Conservation (phyloP, 345 rosid species). For the Syzygium grande region DNA sequence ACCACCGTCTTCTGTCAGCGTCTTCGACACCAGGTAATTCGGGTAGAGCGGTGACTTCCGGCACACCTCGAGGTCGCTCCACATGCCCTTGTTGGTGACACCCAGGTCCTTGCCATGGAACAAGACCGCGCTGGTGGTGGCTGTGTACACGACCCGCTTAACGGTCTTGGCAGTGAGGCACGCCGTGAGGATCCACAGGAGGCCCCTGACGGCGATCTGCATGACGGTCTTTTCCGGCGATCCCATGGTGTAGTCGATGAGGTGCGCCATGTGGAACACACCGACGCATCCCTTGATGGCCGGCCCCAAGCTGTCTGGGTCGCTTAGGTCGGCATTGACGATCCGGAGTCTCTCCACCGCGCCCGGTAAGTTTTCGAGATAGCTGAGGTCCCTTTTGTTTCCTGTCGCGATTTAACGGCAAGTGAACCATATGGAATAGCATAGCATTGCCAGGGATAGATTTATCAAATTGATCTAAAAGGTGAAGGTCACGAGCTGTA, state of each 20-base stretch:
- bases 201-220: not conserved
- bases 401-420: not conserved
- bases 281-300: not conserved
- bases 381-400: not conserved
- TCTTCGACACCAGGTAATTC: not conserved
- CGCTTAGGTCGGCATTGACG: not conserved
- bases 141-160: not conserved
- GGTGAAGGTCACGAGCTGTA: too few relatives aligned
- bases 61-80: not conserved
- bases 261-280: not conserved
- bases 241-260: not conserved
- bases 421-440: too few relatives aligned
- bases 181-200: not conserved
- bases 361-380: not conserved
- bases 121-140: not conserved
- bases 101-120: not conserved
- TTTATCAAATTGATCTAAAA: too few relatives aligned
- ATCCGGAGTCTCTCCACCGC: not conserved
- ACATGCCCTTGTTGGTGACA: not conserved
- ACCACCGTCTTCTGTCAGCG: not conserved
- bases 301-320: not conserved
- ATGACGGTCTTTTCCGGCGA: not conserved
- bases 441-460: too few relatives aligned
- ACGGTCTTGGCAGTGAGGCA: not conserved
- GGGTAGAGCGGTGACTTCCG: not conserved